A percentile compares a stretch with the other conserved stretches of the same genome.
phyloP scores from a whole-genome alignment of 2,329 filamentous ascomycete genomes.

The Colletotrichum cereale region DNA sequence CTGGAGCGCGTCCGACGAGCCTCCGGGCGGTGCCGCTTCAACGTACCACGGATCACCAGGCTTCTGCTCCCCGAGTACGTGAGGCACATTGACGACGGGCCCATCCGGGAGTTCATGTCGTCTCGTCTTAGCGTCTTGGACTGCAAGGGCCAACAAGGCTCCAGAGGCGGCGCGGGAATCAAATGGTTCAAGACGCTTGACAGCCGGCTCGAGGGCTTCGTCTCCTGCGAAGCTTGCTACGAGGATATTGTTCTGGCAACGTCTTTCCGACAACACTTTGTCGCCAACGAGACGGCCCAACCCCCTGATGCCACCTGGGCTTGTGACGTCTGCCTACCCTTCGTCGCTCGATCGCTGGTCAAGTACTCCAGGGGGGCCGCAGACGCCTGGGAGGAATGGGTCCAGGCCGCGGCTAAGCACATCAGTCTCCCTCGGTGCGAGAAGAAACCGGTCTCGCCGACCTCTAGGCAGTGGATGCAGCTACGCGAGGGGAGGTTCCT shows the following conservation, averaged over 20 bases:
- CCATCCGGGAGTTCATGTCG: slow-evolving; percentile 47
- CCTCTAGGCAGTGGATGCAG: slow-evolving; percentile 46
- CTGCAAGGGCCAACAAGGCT: slow-evolving; percentile 47
- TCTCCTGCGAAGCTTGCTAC: slow-evolving; percentile 39
- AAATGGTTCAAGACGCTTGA: slow-evolving; percentile 46
- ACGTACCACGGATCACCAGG: slow-evolving; percentile 50
- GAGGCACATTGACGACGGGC: slow-evolving; percentile 43
- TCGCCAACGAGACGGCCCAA: slow-evolving; percentile 43
- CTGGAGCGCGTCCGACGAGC: slow-evolving; percentile 47
- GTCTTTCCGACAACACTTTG: slow-evolving; percentile 16
- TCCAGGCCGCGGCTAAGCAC: slow-evolving; percentile 42
- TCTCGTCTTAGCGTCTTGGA: slow-evolving; percentile 44
- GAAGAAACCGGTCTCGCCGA: slow-evolving; percentile 43
- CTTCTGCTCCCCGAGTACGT: slow-evolving; percentile 51
- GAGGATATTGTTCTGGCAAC: slow-evolving; percentile 36
- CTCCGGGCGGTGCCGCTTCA: slow-evolving; percentile 47
- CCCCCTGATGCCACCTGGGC: slow-evolving; percentile 46
- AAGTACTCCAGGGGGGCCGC: slow-evolving; percentile 40
- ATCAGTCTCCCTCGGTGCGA: slow-evolving; percentile 47
- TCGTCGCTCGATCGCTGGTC: slow-evolving; percentile 41
- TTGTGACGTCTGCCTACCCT: slow-evolving; percentile 49
- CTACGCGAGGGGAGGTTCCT: slow-evolving; percentile 43
- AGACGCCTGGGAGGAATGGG: slow-evolving; percentile 48
- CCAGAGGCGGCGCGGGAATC: slow-evolving; percentile 43
- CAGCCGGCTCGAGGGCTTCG: slow-evolving; percentile 21